A percentile compares a stretch with the other conserved stretches of the same genome.
phyloP scores from a whole-genome alignment of 768 basidiomycete genomes.

The Fistulinella prunicolor region DNA sequence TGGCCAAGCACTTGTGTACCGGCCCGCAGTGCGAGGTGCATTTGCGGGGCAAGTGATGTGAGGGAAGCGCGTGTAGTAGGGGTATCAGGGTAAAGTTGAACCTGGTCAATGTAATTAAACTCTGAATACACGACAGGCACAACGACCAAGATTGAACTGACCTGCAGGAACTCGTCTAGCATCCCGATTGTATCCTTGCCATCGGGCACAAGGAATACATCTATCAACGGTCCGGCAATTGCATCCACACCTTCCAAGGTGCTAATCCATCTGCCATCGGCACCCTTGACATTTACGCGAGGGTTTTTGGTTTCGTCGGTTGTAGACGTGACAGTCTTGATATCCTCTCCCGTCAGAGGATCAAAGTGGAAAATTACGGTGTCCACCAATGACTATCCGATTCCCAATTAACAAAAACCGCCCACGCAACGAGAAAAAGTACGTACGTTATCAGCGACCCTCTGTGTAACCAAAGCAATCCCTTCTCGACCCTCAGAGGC shows the following conservation, averaged over 20 bases:
- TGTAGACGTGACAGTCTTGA: conserved; percentile 26
- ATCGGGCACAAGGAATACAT: conserved; percentile 53
- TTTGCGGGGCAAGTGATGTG: conserved; percentile 37
- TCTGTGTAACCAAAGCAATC: conserved; percentile 60
- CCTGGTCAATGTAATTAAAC: conserved; percentile 33
- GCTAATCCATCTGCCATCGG: conserved; percentile 24
- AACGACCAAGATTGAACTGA: conserved; percentile 25
- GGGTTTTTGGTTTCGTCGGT: not conserved
- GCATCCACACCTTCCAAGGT: conserved; percentile 58
- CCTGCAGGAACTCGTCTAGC: conserved; percentile 77
- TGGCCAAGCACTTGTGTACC: conserved; percentile 56
- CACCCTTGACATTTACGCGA: not conserved
- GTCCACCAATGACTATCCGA: conserved; percentile 53
- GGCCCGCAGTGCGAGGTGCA: conserved; percentile 58
- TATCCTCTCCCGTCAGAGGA: conserved; percentile 74
- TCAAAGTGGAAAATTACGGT: conserved; percentile 77
- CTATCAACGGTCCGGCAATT: conserved; percentile 56
- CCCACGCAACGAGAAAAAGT: not conserved
- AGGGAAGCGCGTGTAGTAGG: conserved; percentile 43
- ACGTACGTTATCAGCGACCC: conserved; percentile 60
- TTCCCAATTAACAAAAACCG: conserved; percentile 7
- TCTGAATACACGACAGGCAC: not conserved
- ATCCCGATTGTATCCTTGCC: conserved; percentile 54
- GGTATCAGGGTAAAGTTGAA: conserved; percentile 67
- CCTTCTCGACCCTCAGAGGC: conserved; percentile 36